phyloP scores from a whole-genome alignment of 805 yeast species.

The Metschnikowia proteae region DNA sequence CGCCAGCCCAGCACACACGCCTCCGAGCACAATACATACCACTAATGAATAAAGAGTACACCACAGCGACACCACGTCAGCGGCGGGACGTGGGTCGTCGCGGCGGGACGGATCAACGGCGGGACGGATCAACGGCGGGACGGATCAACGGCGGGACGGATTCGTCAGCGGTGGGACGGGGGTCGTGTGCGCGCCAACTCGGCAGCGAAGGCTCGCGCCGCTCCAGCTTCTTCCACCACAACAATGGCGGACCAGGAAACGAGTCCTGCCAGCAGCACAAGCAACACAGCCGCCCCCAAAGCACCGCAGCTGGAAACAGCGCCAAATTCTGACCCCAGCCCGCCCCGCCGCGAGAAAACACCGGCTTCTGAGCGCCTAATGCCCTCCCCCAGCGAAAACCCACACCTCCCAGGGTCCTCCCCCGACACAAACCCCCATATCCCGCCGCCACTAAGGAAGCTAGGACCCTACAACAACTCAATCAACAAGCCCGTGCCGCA shows the following conservation, averaged over 20 bases:
- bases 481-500: conserved; percentile 6
- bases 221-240: background rate
- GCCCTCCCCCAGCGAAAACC: background rate
- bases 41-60: background rate
- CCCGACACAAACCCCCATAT: conserved; percentile 2
- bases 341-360: background rate
- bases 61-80: too few relatives aligned
- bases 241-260: conserved; percentile 3
- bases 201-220: background rate
- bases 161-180: background rate
- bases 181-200: background rate
- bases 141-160: too few relatives aligned
- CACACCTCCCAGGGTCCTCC: background rate
- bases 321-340: background rate
- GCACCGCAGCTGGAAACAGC: background rate
- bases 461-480: conserved; percentile 6
- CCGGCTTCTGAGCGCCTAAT: background rate
- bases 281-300: background rate
- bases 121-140: too few relatives aligned
- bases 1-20: background rate
- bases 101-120: too few relatives aligned
- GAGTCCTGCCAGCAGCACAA: background rate
- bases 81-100: too few relatives aligned
- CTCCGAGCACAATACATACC: too few relatives aligned
- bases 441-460: conserved; percentile 10